Base-by-base conservation (phyloP, 1,284 basidiomycete species). In the Abortiporus biennis region DNA sequence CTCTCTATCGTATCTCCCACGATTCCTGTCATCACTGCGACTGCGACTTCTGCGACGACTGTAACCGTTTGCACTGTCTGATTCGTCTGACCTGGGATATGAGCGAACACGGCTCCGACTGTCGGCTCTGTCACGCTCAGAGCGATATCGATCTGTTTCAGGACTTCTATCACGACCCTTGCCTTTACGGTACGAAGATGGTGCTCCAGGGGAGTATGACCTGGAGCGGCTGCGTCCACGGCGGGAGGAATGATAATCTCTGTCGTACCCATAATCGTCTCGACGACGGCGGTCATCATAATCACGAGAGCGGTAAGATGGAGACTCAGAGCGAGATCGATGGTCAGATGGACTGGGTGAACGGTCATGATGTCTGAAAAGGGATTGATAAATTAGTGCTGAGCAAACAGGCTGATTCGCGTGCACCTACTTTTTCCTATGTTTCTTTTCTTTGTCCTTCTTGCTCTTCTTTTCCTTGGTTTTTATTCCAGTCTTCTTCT, bases 391-490 rank as follows among this genome's bases (percentile, higher is more conserved):
- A 40, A 52, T n/a, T n/a, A n/a, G n/a, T n/a, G n/a, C n/a, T n/a
- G n/a, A n/a, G n/a, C n/a, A n/a, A n/a, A n/a, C n/a, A n/a, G n/a
- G n/a, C 58, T 9, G 69, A 68, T 12, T 59, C 62, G 24, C 53
- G 56, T 34, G 58, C 57, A 40, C 54, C 55, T 40, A 48, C 17
- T 5, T 8, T 39, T 60, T 59, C 48, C 66, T 62, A 46, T 68
- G 61, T 53, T 75, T 80, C 46, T 70, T 72, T 47, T 76, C 68
- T 55, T 68, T 68, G 52, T 79, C 83, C 53, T 80, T 77, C 47
- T 84, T 78, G 47, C 82, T 78, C 58, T 88, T 82, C 42, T 81
- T 79, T 58, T 89, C 84, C 62, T 85, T 81, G 3, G 77, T 74
- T 57, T 85, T 85, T 40, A 84, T 76, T 23, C 85, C 86, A 45